Evolutionary conservation across 2,329 filamentous ascomycete genomes (phyloP), one percentile per base, ranked within the genome.

Genomic region (Elsinoe necatrix): DNA sequence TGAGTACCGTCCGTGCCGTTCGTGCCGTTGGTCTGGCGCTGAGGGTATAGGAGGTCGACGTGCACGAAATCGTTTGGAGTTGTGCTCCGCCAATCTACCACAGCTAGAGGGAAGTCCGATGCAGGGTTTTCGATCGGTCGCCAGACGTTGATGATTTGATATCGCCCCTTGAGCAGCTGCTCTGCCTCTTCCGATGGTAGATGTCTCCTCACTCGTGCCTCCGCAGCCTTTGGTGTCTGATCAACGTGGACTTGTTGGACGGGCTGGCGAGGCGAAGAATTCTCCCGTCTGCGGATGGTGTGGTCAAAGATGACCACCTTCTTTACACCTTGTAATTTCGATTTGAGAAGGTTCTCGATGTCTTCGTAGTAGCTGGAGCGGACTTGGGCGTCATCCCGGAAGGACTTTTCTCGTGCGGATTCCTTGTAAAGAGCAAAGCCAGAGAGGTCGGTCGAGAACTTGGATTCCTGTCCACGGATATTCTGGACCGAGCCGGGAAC

Each of bases 171-270:
- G 2, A 86, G 62, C 8, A 86, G 69, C 55, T 75, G 73, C 25
- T 83, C 80, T 0, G 77, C 80, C 62, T 84, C 81, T 1, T 75
- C 74, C 2, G 67, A 69, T 0, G 78, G 73, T 0, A 85, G 61
- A 62, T 88, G 85, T 1, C 82, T 74, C 1, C 80, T 74, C 12
- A 87, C 83, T 11, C 85, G 78, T 1, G 69, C 75, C 58, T 77
- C 80, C 0, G 83, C 82, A 0, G 85, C 84, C 0, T 64, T 69
- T 0, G 83, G 80, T 0, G 85, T 87, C 69, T 88, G 85, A 64
- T 89, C 85, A 12, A 88, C 83, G 60, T 88, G 85, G 0, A 87
- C 82, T 62, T 82, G 80, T 66, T 85, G 81, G 0, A 88, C 84
- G 0, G 85, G 85, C 60, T 81, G 79, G 4, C 85, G 76, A 0